Evolutionary conservation across 129 eudicot species (phyloP).

Genomic region (Pseudognaphalium luteoalbum): DNA sequence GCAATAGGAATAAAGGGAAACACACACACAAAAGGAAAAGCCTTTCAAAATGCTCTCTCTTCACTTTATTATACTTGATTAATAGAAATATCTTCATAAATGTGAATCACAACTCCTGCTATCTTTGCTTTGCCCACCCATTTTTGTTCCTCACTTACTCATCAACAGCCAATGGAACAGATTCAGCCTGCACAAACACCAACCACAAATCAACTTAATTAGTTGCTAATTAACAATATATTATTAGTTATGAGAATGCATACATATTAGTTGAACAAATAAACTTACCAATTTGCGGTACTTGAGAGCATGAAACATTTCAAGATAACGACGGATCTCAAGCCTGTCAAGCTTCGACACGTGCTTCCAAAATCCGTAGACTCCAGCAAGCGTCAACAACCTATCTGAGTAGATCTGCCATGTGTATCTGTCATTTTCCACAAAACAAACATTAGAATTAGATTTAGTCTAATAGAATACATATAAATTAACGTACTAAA

Average conservation of each 20-base stretch:
- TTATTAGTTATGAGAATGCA: not conserved
- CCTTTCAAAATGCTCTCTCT: conserved; percentile 37
- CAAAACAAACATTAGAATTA: not conserved
- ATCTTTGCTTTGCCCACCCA: conserved; percentile 1
- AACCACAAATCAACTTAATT: not conserved
- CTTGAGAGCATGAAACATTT: conserved; percentile 46
- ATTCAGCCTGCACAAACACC: conserved; percentile 57
- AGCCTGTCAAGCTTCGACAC: conserved; percentile 42
- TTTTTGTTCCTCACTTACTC: conserved; percentile 26
- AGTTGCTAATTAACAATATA: not conserved
- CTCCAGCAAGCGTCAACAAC: conserved; percentile 47
- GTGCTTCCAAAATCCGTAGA: conserved; percentile 49
- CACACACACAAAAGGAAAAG: conserved; percentile 17
- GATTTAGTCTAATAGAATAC: not conserved
- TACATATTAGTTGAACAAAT: not conserved
- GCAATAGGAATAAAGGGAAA: conserved; percentile 13
- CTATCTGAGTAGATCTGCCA: conserved; percentile 51
- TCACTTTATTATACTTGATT: conserved; percentile 19
- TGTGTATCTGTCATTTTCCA: conserved; percentile 33
- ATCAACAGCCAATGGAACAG: conserved; percentile 69
- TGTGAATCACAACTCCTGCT: conserved; percentile 1
- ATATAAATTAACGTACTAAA: not conserved
- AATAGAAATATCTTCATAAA: not conserved
- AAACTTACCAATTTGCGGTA: conserved; percentile 39
- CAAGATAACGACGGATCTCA: conserved; percentile 50